Evolutionary conservation across 768 basidiomycete genomes (phyloP), one percentile per base, ranked within the genome.

Genomic region (Tubosaeta brunneosetosa): DNA sequence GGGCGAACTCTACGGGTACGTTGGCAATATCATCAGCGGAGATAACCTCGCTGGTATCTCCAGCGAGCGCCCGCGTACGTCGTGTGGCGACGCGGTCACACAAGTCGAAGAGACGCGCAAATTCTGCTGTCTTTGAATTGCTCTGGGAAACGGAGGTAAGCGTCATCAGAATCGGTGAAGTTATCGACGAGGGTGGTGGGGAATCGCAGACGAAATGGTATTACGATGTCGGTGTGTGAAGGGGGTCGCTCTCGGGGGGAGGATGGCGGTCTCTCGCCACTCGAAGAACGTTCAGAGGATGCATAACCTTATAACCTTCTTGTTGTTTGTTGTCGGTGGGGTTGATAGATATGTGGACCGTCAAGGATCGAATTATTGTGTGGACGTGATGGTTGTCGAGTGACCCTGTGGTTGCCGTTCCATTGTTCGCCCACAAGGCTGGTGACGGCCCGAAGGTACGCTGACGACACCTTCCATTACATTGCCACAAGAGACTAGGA

Each of bases 11-110:
- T 45, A 62, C 60, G 36, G 69, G 60, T 34, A 70, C 61, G 17
- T 65, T 60, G 36, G 60, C 61, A 44, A 68, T 61, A 31, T 68
- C 67, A 46, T 73, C 70, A n/a, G 56, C 46, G 13, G 64, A 60
- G 42, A 71, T 63, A 17, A 61, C 56, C 13, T 61, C 47, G 40
- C 52, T 50, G 4, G 45, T 51, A 41, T 49, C 45, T 6, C 53
- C 62, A 49, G 48, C 46, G 49, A 59, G 55, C 26, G 57, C 58
- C 13, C 71, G 71, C 22, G 74, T 61, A 38, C 76, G 70, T 52
- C 73, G 73, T 14, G 74, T 72, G n/a, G 76, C 75, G 27, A 84
- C 74, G 32, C 72, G 74, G 37, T 83, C 77, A 56, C 82, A 82
- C 48, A 80, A 64, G 37, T 76, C 72, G 52, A 81, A 78, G 34